phyloP scores from a whole-genome alignment of 495 filamentous ascomycete genomes.

The Aspergillus steynii region DNA sequence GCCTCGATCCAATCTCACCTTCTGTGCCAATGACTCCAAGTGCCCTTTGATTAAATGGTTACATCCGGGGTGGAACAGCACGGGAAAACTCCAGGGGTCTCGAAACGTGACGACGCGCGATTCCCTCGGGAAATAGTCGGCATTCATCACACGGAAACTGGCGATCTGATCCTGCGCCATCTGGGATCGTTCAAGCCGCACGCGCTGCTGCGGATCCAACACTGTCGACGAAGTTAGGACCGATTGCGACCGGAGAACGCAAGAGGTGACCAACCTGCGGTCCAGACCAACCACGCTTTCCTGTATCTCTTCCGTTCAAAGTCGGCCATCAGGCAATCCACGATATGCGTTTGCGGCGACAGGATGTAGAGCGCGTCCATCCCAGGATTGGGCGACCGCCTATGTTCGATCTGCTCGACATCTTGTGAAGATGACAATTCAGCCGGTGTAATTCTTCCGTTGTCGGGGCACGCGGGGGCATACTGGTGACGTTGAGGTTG shows the following conservation, averaged over 20 bases:
- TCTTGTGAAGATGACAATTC: conserved; percentile 53
- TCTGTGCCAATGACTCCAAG: conserved; percentile 79
- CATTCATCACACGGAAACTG: conserved; percentile 68
- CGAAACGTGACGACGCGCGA: conserved; percentile 88
- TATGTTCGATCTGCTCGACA: conserved; percentile 87
- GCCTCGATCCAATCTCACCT: conserved; percentile 52
- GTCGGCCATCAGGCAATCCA: conserved; percentile 92
- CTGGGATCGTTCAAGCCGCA: conserved; percentile 56
- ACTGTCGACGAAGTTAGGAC: conserved; percentile 34
- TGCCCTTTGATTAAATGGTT: conserved; percentile 79
- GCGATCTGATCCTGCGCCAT: conserved; percentile 72
- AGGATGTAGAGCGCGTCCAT: conserved; percentile 96
- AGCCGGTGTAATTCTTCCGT: conserved; percentile 25
- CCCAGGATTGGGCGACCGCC: conserved; percentile 71
- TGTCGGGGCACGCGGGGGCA: conserved; percentile 26
- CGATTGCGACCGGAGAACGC: background rate
- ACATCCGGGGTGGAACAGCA: conserved; percentile 88
- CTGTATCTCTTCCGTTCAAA: conserved; percentile 79
- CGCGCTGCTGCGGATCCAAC: conserved; percentile 53
- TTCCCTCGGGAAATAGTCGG: conserved; percentile 89
- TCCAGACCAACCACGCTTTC: conserved; percentile 80
- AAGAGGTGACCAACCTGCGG: conserved; percentile 56
- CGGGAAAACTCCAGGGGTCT: conserved; percentile 92
- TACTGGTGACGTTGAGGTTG: conserved; percentile 92
- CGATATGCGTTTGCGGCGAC: conserved; percentile 78